Base-by-base conservation (phyloP, 1,284 basidiomycete species). In the Cystobasidiaceae sp. region DNA sequence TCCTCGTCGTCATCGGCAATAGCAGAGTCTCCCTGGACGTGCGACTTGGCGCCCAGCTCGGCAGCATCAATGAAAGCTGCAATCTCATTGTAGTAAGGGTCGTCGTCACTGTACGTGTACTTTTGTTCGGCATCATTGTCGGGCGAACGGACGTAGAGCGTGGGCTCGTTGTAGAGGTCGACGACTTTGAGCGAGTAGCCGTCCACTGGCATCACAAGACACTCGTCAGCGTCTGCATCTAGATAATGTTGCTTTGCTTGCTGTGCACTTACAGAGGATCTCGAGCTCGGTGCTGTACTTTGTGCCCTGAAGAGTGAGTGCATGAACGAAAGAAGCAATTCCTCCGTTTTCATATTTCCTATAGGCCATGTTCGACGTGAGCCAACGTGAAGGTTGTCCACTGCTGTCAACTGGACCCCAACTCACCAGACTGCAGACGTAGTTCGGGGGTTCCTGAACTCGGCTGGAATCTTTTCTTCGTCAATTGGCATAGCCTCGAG, bases 311-410 rank as follows among this genome's bases (percentile, higher is more conserved):
- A 97, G 84, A 17, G 89, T 88, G 60, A 89, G 88, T 41, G 89
- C 82, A 74, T 96, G 93, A 19, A 84, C 89, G 78, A 97, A 87
- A 65, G 84, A 88, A 15, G 93, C 93, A 25, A 96, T 88, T 30
- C 91, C 92, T 21, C 93, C 93, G 70, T 83, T 90, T 69, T 88
- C 85, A 76, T 94, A 96, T 81, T 97, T 97, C 90, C 88, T 79
- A 49, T 19, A 39, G 19, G 84, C 56, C 66, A 66, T 68, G 68
- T 77, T n/a, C n/a, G n/a, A n/a, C n/a, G n/a, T n/a, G n/a, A n/a
- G n/a, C n/a, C n/a, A n/a, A n/a, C n/a, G n/a, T n/a, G n/a, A n/a
- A n/a, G n/a, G n/a, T n/a, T n/a, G n/a, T n/a, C n/a, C n/a, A n/a
- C n/a, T n/a, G n/a, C n/a, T n/a, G n/a, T n/a, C n/a, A n/a, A n/a